Evolutionary conservation across 2,329 filamentous ascomycete species (phyloP), one percentile per base, ranked within the genome.

Genomic region (Pseudocercospora macadamiae): DNA sequence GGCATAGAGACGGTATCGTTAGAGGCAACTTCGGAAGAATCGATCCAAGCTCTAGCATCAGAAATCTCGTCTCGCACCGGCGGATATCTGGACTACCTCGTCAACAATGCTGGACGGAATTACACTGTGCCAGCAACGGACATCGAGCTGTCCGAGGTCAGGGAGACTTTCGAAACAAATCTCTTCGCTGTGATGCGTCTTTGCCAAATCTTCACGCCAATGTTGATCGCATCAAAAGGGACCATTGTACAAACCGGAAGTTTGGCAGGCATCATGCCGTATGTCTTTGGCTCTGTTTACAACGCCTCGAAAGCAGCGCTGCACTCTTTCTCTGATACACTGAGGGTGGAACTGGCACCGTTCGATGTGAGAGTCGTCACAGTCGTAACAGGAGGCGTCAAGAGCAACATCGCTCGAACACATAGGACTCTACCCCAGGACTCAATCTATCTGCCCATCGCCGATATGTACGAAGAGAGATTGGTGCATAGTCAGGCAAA

Each of bases 261-360:
- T 6, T 48, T 81, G 21, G 79, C 79, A 0, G 79, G 69, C 7
- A 67, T 79, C 1, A 77, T 77, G 74, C 73, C 75, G 0, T 78
- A 77, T 54, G 75, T 75, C 3, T 77, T 76, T 59, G 74, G 73
- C 19, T 71, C 61, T 36, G 73, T 73, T 2, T 87, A 87, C 74
- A 84, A 83, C 65, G 82, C 83, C 6, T 81, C 80, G 34, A 86
- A 86, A 69, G 84, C 83, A 0, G 84, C 85, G 0, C 67, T 87
- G 32, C 83, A 86, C 67, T 75, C 79, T 1, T 87, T 83, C 69
- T 81, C 79, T 57, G 79, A 86, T 59, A 84, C 83, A 0, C 70
- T 86, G 47, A 78, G 85, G 10, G 79, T 86, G 16, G 83, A 87
- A 66, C 72, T 86, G 9, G 75, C 70, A 57, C 83, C 83, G 1